Evolutionary conservation across 768 basidiomycete species (phyloP).

Genomic region (Russula emetica): DNA sequence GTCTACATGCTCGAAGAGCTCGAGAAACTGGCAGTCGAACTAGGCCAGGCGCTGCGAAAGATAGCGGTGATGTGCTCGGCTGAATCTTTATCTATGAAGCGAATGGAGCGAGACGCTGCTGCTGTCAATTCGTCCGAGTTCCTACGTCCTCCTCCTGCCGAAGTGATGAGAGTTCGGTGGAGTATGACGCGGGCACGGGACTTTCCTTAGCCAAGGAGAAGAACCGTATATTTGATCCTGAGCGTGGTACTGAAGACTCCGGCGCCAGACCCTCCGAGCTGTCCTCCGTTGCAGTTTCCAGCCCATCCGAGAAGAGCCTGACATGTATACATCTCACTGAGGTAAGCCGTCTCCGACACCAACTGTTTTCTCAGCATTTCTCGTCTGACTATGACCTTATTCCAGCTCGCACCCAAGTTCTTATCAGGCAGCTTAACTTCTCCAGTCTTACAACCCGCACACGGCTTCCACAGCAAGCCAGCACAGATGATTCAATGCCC

Average conservation of each 20-base stretch:
- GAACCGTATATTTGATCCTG: background rate
- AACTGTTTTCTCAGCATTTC: background rate
- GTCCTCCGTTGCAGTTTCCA: background rate
- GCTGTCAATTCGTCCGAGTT: constrained; percentile 5
- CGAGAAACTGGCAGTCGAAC: constrained; percentile 23
- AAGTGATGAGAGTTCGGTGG: background rate
- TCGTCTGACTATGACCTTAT: background rate
- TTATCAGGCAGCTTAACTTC: constrained; percentile 24
- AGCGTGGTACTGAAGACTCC: background rate
- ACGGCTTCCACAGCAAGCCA: constrained; percentile 24
- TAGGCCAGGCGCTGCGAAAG: constrained; percentile 19
- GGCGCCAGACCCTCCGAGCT: too few species aligned
- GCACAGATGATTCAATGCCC: constrained; percentile 4
- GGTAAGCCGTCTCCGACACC: background rate
- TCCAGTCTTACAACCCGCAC: constrained; percentile 20
- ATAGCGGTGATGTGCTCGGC: constrained; percentile 26
- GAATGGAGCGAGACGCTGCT: background rate
- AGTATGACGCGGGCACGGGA: background rate
- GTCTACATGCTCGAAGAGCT: constrained; percentile 26
- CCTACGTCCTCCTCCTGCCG: constrained; percentile 4
- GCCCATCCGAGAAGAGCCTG: constrained; percentile 21
- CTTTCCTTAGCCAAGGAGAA: constrained; percentile 11
- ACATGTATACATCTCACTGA: constrained; percentile 23
- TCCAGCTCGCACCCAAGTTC: constrained; percentile 24
- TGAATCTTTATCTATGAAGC: constrained; percentile 18